Evolutionary conservation across 768 basidiomycete genomes (phyloP), one percentile per base, ranked within the genome.

Genomic region (Pisolithus orientalis): DNA sequence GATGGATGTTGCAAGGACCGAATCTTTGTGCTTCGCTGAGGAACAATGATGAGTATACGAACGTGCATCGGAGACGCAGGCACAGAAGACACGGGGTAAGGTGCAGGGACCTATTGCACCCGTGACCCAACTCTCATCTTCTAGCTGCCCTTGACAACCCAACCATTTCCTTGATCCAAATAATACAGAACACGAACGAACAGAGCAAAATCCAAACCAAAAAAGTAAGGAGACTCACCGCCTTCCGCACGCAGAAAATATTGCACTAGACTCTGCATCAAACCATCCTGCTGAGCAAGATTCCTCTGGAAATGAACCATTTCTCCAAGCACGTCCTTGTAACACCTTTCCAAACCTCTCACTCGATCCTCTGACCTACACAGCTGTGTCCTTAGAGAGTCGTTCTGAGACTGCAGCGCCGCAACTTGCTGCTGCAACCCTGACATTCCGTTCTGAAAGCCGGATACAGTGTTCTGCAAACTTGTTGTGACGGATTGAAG

Each of bases 281-380:
- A 66, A 39, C 80, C 82, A 59, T 94, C 92, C 72, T 92, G 90
- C 68, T 90, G 85, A 31, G 85, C 87, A 80, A 85, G 80, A 58
- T 80, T 82, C 54, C 80, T 71, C 68, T 87, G 85, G 64, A 85
- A 85, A 58, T 77, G 75, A 61, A 85, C 83, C 75, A 88, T 80
- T 67, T 87, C 85, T 57, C 75, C 75, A 34, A 87, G 78, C 45
- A 85, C 80, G 52, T 79, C 80, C 64, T 84, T 80, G 65, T 87
- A 86, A 60, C 80, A 80, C 50, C 72, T 72, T 61, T 84, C 82
- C 13, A 87, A 70, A 47, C 75, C 78, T 25, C 75, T 75, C 55
- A 85, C 72, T 47, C 82, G 80, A 3, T 73, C 66, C 53, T 83
- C 77, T 9, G 82, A 69, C 1, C 66, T 53, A 0, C 58, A 58